Evolutionary conservation across 805 yeast species (phyloP).

Genomic region (Myxozyma monticola): DNA sequence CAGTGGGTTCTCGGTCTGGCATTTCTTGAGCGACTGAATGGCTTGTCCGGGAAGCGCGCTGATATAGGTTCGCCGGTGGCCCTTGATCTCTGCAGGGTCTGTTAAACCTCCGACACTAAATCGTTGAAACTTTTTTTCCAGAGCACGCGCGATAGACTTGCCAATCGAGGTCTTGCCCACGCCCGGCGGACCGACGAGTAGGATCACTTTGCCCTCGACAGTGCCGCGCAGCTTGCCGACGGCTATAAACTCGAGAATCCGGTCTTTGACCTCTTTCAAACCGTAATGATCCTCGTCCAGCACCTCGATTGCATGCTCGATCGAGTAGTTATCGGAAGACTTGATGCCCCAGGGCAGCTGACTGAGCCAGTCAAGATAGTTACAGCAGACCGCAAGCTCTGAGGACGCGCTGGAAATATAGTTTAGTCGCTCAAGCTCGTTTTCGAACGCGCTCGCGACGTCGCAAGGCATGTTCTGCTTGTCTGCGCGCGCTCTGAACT

Average conservation of each 20-base stretch:
- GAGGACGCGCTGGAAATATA: conserved; percentile 84
- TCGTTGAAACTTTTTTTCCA: conserved; percentile 84
- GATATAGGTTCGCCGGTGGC: conserved; percentile 96
- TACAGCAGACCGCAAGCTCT: conserved; percentile 86
- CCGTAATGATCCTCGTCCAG: conserved; percentile 88
- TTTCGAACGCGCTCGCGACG: too few relatives aligned
- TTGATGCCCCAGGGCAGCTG: conserved; percentile 92
- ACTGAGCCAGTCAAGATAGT: conserved; percentile 92
- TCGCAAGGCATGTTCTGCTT: too few relatives aligned
- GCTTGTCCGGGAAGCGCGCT: conserved; percentile 97
- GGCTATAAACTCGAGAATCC: conserved; percentile 93
- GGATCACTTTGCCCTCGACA: conserved; percentile 92
- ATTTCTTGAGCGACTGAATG: conserved; percentile 84
- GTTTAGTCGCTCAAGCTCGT: conserved; percentile 78
- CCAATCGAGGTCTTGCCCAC: conserved; percentile 99
- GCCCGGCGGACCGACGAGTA: conserved; percentile 99
- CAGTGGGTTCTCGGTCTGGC: conserved; percentile 89
- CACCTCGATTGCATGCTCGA: conserved; percentile 64
- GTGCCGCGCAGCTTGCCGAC: conserved; percentile 89
- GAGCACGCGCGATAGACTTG: conserved; percentile 87
- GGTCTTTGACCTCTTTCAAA: conserved; percentile 83
- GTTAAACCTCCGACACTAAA: conserved; percentile 96
- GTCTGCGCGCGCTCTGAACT: too few relatives aligned
- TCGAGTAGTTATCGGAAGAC: conserved; percentile 77
- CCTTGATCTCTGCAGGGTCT: conserved; percentile 96